Evolutionary conservation across 305 asterid species (phyloP), one percentile per base, ranked within the genome.

Genomic region (Ilex paraguariensis): DNA sequence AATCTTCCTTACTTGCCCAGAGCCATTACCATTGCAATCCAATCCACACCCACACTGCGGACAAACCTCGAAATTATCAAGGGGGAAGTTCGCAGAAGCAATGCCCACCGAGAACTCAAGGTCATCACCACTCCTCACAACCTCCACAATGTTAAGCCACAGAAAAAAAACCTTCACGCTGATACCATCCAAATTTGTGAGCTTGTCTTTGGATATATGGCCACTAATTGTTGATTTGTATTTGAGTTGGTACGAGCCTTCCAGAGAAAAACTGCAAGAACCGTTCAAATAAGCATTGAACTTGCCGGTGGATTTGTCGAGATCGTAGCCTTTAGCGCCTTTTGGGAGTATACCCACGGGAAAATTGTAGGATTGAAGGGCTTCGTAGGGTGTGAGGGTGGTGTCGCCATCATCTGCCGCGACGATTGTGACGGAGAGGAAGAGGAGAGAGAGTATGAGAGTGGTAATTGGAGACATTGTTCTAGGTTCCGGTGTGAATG

Each of bases 271-370:
- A 73, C 84, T 88, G 81, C 98, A 91, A 40, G 84, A 67, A 6
- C 75, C 69, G 70, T 70, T 81, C 30, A 88, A 61, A 16, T 76
- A 63, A 1, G 79, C 96, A 13, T 77, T 61, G 81, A 86, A 91
- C 48, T 73, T 68, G 0, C 98, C 95, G 14, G 92, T 81, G 64
- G 63, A 11, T 13, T 66, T 32, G 74, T 91, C 81, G 28, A 91
- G 70, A 54, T 83, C 82, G 81, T 88, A 84, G 70, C 85, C 66
- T 1, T 72, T 76, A 33, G 74, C 90, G 67, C 95, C 98, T 42
- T 69, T 57, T 0, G 98, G 98, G 39, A 88, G 95, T 68, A 91
- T 75, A 3, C 98, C 98, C 1, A 65, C 61, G 2, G 98, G 98
- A 30, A 91, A 88, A 55, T 60, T 82, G 77, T 77, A 91, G n/a